phyloP scores from a whole-genome alignment of 176 grass and related monocot genomes.

The Eleusine indica region DNA sequence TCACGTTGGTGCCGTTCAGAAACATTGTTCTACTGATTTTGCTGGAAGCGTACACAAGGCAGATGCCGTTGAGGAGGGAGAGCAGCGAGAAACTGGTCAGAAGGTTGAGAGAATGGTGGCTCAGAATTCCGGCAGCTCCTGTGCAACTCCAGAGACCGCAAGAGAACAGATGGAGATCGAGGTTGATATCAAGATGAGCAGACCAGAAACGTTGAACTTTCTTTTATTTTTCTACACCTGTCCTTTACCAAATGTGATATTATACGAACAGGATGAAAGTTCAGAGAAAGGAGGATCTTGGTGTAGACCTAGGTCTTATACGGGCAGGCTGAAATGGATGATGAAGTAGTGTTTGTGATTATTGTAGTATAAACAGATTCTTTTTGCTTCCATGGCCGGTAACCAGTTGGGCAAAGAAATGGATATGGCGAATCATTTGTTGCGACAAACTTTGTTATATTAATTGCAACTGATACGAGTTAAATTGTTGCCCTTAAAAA shows the following conservation, averaged over 20 bases:
- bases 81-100: constrained; percentile 86
- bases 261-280: background rate
- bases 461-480: background rate
- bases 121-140: constrained; percentile 77
- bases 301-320: background rate
- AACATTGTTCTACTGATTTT: constrained; percentile 53
- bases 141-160: constrained; percentile 60
- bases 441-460: background rate
- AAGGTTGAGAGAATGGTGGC: constrained; percentile 87
- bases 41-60: constrained; percentile 83
- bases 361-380: background rate
- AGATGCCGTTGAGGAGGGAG: constrained; percentile 83
- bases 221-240: background rate
- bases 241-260: background rate
- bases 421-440: background rate
- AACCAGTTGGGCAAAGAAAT: background rate
- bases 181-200: constrained; percentile 42
- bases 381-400: background rate
- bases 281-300: background rate
- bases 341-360: background rate
- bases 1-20: constrained; percentile 57
- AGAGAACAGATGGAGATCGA: constrained; percentile 52
- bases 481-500: background rate
- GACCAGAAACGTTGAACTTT: background rate
- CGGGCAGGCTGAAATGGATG: background rate